A percentile compares a stretch with the other conserved stretches of the same genome.
Evolutionary conservation across 2,329 filamentous ascomycete genomes (phyloP).

Genomic region (Xylogone sp.): DNA sequence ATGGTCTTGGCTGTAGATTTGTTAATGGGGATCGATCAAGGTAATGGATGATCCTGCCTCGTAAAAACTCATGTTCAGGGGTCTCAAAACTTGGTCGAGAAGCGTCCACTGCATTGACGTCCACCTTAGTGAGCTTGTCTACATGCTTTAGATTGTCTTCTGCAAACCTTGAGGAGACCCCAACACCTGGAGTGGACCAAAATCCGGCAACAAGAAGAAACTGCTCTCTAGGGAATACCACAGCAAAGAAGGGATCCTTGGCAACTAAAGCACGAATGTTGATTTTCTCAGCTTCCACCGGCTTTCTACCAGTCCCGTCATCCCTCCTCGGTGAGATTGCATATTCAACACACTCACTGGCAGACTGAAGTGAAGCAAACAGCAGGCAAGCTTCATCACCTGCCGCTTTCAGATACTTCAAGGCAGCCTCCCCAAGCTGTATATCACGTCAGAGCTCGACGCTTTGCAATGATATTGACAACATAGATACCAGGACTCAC

Average conservation of each 20-base stretch:
- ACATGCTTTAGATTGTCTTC: conserved; percentile 38
- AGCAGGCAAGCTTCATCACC: conserved; percentile 6
- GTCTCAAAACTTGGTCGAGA: conserved; percentile 10
- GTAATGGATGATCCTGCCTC: background rate
- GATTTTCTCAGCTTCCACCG: conserved; percentile 7
- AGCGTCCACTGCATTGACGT: conserved; percentile 18
- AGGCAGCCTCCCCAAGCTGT: background rate
- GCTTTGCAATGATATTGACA: background rate
- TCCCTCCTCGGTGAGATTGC: conserved; percentile 8
- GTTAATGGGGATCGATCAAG: conserved; percentile 1
- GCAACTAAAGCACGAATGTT: conserved; percentile 13
- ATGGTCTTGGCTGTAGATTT: background rate
- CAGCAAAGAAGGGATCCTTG: conserved; percentile 37
- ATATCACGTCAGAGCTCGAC: conserved; percentile 4
- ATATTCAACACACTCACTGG: conserved; percentile 14
- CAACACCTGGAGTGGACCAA: conserved; percentile 44
- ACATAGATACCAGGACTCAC: conserved; percentile 7
- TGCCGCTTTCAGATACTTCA: background rate
- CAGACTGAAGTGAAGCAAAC: conserved; percentile 12
- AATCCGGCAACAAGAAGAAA: conserved; percentile 34
- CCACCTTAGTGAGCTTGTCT: conserved; percentile 31
- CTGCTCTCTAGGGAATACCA: conserved; percentile 35
- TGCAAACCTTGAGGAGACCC: conserved; percentile 42
- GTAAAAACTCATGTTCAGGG: background rate
- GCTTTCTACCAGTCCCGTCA: conserved; percentile 3